phyloP scores from a whole-genome alignment of 2,329 filamentous ascomycete genomes.

The Clonostachys rosea region DNA sequence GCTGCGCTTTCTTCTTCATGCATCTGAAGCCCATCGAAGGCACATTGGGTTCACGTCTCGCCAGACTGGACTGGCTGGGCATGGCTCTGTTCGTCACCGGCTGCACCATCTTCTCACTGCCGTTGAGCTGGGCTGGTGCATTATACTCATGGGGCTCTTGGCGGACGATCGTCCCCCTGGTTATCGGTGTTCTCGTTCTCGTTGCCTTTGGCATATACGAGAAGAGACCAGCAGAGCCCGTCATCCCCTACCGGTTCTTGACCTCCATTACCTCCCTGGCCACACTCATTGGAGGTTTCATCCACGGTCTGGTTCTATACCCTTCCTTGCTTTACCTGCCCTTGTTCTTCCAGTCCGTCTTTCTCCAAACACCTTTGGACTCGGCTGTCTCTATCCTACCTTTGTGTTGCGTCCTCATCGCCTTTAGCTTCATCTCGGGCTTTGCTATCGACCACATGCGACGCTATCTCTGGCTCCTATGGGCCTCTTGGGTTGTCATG shows the following conservation, averaged over 20 bases:
- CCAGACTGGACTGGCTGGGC: slow-evolving; percentile 24
- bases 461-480: slow-evolving; percentile 4
- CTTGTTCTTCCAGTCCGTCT: slow-evolving; percentile 22
- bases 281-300: slow-evolving; percentile 9
- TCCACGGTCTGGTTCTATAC: slow-evolving; percentile 21
- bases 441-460: not conserved
- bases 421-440: not conserved
- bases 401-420: slow-evolving; percentile 9
- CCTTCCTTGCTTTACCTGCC: slow-evolving; percentile 20
- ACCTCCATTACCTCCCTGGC: slow-evolving; percentile 16
- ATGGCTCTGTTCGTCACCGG: slow-evolving; percentile 16
- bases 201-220: slow-evolving; percentile 20
- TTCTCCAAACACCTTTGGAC: slow-evolving; percentile 14
- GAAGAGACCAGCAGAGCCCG: slow-evolving; percentile 12
- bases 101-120: slow-evolving; percentile 15
- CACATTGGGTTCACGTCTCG: not conserved
- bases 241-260: slow-evolving; percentile 23
- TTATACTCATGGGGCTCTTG: slow-evolving; percentile 25
- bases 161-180: slow-evolving; percentile 21
- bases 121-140: slow-evolving; percentile 23
- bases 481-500: slow-evolving; percentile 12
- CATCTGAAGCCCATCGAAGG: slow-evolving; percentile 3
- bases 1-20: slow-evolving; percentile 14
- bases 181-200: slow-evolving; percentile 18
- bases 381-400: slow-evolving; percentile 20